Conservation (phyloP, 441 rosid species). For the Macaranga tanarius region DNA sequence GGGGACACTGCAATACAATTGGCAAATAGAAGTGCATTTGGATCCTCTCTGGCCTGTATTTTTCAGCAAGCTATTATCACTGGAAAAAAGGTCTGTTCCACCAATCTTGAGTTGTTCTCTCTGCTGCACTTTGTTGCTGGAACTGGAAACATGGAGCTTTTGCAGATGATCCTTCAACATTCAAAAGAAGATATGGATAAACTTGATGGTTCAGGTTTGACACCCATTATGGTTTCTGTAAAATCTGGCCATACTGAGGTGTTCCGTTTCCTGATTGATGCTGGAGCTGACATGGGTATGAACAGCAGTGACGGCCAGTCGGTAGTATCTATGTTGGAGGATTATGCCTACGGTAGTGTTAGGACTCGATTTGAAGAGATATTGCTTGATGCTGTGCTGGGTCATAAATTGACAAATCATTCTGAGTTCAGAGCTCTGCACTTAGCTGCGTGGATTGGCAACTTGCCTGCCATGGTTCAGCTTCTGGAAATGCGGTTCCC, state of each 20-base stretch:
- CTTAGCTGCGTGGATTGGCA: slow-evolving; percentile 32
- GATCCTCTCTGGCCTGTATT: slow-evolving; percentile 25
- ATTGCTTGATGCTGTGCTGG: slow-evolving; percentile 30
- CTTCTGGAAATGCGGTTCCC: slow-evolving; percentile 29
- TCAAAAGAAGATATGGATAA: slow-evolving; percentile 24
- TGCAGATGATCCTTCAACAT: slow-evolving; percentile 22
- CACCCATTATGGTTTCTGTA: slow-evolving; percentile 27
- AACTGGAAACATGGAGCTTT: slow-evolving; percentile 30
- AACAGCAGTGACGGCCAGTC: slow-evolving; percentile 30
- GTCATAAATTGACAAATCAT: slow-evolving; percentile 21
- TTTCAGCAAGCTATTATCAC: slow-evolving; percentile 26
- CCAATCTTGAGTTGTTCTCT: slow-evolving; percentile 36
- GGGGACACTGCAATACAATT: slow-evolving; percentile 32
- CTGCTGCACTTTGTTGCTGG: slow-evolving; percentile 34
- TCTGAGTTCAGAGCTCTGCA: slow-evolving; percentile 31
- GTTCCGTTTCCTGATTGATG: slow-evolving; percentile 10
- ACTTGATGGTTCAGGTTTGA: slow-evolving; percentile 29
- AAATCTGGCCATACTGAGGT: slow-evolving; percentile 17
- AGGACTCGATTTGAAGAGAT: slow-evolving; percentile 30
- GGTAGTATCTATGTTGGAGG: slow-evolving; percentile 18
- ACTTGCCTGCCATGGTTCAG: slow-evolving; percentile 28
- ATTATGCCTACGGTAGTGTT: slow-evolving; percentile 20
- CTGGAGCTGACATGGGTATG: slow-evolving; percentile 30
- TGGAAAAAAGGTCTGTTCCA: slow-evolving; percentile 21
- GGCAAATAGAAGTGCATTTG: slow-evolving; percentile 10